These are phyloP conservation scores for Fraxinus albicans DNA, from an alignment of 305 asterid genomes.

Conservation along the genomic window DNA sequence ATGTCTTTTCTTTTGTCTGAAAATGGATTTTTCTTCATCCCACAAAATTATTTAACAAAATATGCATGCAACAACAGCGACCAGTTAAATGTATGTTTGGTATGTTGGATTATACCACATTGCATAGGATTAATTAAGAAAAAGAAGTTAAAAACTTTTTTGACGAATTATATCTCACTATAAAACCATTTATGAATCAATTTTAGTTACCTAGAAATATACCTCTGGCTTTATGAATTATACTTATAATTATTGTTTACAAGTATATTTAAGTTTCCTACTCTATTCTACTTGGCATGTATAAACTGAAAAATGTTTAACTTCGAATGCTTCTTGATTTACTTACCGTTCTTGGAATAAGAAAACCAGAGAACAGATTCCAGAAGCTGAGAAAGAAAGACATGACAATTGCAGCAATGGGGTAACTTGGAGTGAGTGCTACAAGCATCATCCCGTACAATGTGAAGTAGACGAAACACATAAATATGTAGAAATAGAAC, in stretches of 20 bases:
- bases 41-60: not conserved
- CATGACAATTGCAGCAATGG: conserved; percentile 84
- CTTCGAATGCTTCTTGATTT: not conserved
- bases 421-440: conserved; percentile 88
- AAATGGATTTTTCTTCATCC: not conserved
- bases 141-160: not conserved
- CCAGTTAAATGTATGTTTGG: not conserved
- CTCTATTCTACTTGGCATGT: not conserved
- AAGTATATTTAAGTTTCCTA: not conserved
- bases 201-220: not conserved
- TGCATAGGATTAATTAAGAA: not conserved
- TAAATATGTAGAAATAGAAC: conserved; percentile 78
- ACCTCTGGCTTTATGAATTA: not conserved
- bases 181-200: not conserved
- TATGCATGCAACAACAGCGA: not conserved
- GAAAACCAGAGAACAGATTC: conserved; percentile 22
- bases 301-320: not conserved
- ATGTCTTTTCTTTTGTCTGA: not conserved
- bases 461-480: conserved; percentile 90
- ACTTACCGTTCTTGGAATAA: conserved; percentile 41
- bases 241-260: not conserved
- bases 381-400: conserved; percentile 65
- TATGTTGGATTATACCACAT: not conserved
- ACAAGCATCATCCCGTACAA: conserved; percentile 96
- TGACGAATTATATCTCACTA: not conserved